Evolutionary conservation across 306 rosid genomes (phyloP).

Genomic region (Aeschynomene evenia): DNA sequence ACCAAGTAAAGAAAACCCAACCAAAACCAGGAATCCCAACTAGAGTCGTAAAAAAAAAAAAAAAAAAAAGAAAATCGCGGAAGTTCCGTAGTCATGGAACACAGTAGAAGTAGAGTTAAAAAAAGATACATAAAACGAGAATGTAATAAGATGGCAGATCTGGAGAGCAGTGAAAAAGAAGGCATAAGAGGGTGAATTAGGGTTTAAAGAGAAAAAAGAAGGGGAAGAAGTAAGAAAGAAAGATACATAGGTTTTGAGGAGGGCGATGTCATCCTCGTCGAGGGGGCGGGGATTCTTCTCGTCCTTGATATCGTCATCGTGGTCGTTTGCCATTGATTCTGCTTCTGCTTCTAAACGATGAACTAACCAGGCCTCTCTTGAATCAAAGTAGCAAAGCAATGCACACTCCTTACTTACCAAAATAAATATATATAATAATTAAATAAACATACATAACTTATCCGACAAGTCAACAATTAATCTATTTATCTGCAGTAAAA

Average conservation of each 20-base stretch:
- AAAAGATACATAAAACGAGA: background rate
- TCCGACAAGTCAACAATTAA: no score
- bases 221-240: no score
- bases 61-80: no score
- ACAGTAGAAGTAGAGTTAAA: background rate
- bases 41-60: no score
- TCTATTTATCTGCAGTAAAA: no score
- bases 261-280: conserved; percentile 85
- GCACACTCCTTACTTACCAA: no score
- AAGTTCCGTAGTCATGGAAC: background rate
- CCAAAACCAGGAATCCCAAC: background rate
- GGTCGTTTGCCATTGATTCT: conserved; percentile 56
- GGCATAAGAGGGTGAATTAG: background rate
- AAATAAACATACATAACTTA: no score
- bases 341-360: background rate
- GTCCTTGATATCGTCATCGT: conserved; percentile 72
- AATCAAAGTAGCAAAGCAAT: no score
- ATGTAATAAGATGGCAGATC: no score
- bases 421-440: no score
- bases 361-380: no score
- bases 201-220: conserved; percentile 13
- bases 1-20: background rate
- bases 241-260: conserved; percentile 73
- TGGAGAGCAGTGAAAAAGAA: no score
- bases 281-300: conserved; percentile 92